Base-by-base conservation (phyloP, 164 flowering plant genomes). In the Vitis vinifera region DNA sequence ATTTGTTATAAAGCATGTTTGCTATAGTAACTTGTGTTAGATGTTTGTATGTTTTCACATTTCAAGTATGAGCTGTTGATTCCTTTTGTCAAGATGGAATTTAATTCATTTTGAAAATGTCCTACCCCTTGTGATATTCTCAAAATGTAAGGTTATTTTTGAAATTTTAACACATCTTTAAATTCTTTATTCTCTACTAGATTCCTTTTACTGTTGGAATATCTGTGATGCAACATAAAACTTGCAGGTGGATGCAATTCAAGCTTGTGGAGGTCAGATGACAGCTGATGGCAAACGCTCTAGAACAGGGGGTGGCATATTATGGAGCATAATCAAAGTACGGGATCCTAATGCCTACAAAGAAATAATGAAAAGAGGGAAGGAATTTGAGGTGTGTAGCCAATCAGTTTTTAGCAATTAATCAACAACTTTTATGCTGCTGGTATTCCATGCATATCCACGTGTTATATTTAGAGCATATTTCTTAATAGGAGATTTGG, bases 251-350 rank as follows among this genome's bases (percentile, higher is more conserved):
- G 88, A 91, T 74, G 95, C 91, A 53, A 76, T 96, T 76, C 93
- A 93, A 79, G 82, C 88, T 62, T 91, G 97, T 80, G 97, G 99
- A 67, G 99, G 99, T 69, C 99, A 91, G 82, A 85, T 80, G 92
- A 93, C 97, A 69, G 85, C 89, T 72, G 93, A 90, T 85, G 97
- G 97, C 1, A 78, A 71, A 59, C 91, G 93, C 44, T 49, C 2
- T 31, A 81, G 94, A 14, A 85, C 78, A 29, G 96, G 98, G 68
- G 99, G 98, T 69, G 98, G 98, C 44, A 76, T 95, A 69, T 75
- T 95, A 58, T 95, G 98, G 98, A 82, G 77, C 77, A 89, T 95
- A 68, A 82, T 95, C n/a, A 95, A 91, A 86, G 37, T 76, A 50
- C 85, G 94, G 30, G 96, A 90, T 65, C 97, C 96, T 57, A 85